Conservation (phyloP, 352 stramenopile species). For the Peronospora farinosa region DNA sequence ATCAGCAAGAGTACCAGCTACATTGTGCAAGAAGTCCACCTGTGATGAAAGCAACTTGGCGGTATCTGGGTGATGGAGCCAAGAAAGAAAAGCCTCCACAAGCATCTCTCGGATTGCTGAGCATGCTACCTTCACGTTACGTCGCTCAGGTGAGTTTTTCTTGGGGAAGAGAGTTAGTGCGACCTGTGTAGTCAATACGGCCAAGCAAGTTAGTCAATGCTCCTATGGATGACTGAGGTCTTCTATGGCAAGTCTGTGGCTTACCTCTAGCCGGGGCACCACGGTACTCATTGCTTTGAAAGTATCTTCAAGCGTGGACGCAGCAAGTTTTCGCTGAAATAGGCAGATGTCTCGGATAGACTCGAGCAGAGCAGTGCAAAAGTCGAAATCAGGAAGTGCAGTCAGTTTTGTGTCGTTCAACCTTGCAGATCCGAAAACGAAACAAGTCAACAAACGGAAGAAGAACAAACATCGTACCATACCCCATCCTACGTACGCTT, state of each 20-base stretch:
- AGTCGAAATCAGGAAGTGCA: slow-evolving; percentile 50
- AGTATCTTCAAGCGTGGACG: slow-evolving; percentile 23
- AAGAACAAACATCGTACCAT: background rate
- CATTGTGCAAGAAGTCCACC: slow-evolving; percentile 46
- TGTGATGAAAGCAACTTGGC: slow-evolving; percentile 25
- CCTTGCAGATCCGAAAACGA: slow-evolving; percentile 19
- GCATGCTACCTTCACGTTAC: slow-evolving; percentile 44
- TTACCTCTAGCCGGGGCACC: slow-evolving; percentile 60
- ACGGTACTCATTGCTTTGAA: slow-evolving; percentile 37
- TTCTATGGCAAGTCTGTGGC: background rate
- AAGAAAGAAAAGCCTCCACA: slow-evolving; percentile 58
- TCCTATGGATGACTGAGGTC: background rate
- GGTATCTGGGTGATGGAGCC: slow-evolving; percentile 48
- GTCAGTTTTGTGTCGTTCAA: slow-evolving; percentile 32
- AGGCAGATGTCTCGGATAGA: slow-evolving; percentile 50
- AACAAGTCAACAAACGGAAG: background rate
- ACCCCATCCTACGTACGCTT: slow-evolving; percentile 20
- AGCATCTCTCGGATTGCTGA: slow-evolving; percentile 52
- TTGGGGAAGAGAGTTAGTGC: slow-evolving; percentile 23
- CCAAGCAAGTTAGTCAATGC: background rate
- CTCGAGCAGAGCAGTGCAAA: slow-evolving; percentile 42
- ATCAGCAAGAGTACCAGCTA: slow-evolving; percentile 63
- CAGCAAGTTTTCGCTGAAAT: slow-evolving; percentile 28
- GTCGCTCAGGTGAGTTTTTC: slow-evolving; percentile 32
- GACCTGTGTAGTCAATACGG: slow-evolving; percentile 13